These are phyloP conservation scores for Boletus insuetus DNA, from an alignment of 768 basidiomycete genomes.

Conservation along the genomic window DNA sequence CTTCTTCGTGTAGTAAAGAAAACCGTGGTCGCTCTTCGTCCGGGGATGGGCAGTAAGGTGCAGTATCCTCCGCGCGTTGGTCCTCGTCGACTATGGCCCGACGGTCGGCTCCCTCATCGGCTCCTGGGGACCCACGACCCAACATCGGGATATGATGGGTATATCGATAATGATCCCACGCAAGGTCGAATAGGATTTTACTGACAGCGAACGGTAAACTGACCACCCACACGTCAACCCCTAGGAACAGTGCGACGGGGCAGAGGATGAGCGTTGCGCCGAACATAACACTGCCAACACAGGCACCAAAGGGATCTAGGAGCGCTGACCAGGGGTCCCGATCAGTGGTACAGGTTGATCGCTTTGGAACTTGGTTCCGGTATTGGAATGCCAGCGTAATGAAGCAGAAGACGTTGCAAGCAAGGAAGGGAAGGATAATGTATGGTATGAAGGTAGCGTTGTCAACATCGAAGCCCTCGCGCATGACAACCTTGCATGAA, in stretches of 20 bases:
- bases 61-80: no score
- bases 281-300: constrained; percentile 69
- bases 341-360: constrained; percentile 35
- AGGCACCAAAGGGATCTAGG: constrained; percentile 71
- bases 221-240: constrained; percentile 83
- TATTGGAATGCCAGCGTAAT: constrained; percentile 57
- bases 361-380: constrained; percentile 50
- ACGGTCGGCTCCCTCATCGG: no score
- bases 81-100: no score
- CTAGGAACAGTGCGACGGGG: constrained; percentile 72
- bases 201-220: constrained; percentile 75
- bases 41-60: no score
- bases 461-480: constrained; percentile 78
- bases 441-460: constrained; percentile 81
- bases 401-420: constrained; percentile 59
- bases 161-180: constrained; percentile 54
- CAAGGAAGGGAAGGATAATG: constrained; percentile 78
- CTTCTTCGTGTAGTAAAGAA: no score
- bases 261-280: constrained; percentile 64
- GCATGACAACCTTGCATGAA: constrained; percentile 59
- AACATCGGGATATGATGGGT: constrained; percentile 20
- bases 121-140: background rate
- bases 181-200: constrained; percentile 68
- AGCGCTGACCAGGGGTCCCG: constrained; percentile 61
- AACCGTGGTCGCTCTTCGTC: no score